Percentiles rank a stretch among this genome's conserved stretches.
These are phyloP conservation scores for Saturnispora dispora DNA, from an alignment of 805 yeast genomes.

Conservation along the genomic window DNA sequence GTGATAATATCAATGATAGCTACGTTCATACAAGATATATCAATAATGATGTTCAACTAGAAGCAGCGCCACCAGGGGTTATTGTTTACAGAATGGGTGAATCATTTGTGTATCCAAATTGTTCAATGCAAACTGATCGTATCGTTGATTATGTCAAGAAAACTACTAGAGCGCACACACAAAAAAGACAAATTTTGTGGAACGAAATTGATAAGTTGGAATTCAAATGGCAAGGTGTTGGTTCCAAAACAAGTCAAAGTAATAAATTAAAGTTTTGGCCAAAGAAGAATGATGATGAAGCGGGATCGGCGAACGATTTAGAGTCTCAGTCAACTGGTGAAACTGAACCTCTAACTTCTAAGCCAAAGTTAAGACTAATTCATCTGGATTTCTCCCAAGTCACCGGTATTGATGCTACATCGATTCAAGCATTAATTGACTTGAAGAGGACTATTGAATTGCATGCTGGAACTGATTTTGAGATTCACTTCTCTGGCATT, in stretches of 20 bases:
- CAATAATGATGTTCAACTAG: constrained; percentile 49
- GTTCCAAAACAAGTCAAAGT: background rate
- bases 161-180: constrained; percentile 49
- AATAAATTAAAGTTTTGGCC: constrained; percentile 20
- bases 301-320: background rate
- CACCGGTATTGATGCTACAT: constrained; percentile 68
- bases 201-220: constrained; percentile 70
- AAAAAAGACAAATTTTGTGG: constrained; percentile 61
- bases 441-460: constrained; percentile 59
- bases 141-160: constrained; percentile 59
- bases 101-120: constrained; percentile 73
- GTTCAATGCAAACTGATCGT: constrained; percentile 61
- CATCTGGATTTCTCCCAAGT: constrained; percentile 79
- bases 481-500: constrained; percentile 82
- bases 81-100: constrained; percentile 78
- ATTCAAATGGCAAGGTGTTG: constrained; percentile 8
- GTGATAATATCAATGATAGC: constrained; percentile 14
- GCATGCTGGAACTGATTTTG: constrained; percentile 77
- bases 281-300: background rate
- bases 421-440: constrained; percentile 71
- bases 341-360: constrained; percentile 17
- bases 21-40: constrained; percentile 28
- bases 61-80: constrained; percentile 87
- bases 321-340: background rate
- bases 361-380: constrained; percentile 57